A percentile compares a stretch with the other conserved stretches of the same genome.
Evolutionary conservation across 2,329 filamentous ascomycete species (phyloP).

Genomic region (Arthrobotrys sinensis): DNA sequence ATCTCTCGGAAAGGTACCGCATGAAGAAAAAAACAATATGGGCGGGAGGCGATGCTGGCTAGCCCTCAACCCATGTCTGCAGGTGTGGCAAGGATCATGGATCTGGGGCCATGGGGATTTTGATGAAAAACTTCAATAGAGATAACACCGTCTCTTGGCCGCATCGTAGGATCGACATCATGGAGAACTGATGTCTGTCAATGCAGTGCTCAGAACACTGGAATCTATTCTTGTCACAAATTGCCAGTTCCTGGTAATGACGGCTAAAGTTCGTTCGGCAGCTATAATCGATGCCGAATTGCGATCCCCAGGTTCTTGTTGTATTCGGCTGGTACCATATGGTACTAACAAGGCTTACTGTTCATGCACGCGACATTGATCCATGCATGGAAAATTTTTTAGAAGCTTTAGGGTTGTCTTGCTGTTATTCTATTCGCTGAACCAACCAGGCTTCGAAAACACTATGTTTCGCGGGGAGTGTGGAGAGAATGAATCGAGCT

Average conservation of each 20-base stretch:
- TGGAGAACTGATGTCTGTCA: constrained; percentile 8
- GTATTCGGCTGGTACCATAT: not conserved
- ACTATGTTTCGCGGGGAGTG: constrained; percentile 42
- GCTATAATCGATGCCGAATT: constrained; percentile 46
- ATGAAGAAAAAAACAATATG: constrained; percentile 4
- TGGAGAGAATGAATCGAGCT: constrained; percentile 29
- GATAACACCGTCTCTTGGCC: not conserved
- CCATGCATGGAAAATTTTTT: constrained; percentile 34
- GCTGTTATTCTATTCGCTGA: constrained; percentile 12
- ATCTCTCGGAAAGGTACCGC: constrained; percentile 12
- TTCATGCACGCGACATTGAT: constrained; percentile 40
- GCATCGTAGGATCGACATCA: constrained; percentile 43
- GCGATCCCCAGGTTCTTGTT: constrained; percentile 43
- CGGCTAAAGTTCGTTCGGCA: constrained; percentile 32
- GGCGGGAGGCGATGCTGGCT: not conserved
- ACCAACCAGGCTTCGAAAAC: constrained; percentile 49
- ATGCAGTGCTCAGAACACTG: not conserved
- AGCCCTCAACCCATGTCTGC: constrained; percentile 9
- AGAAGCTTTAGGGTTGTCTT: constrained; percentile 12
- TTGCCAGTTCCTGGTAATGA: constrained; percentile 20
- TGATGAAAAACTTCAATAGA: constrained; percentile 5
- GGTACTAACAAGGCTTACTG: constrained; percentile 20
- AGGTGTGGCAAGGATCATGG: constrained; percentile 24
- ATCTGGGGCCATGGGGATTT: constrained; percentile 10
- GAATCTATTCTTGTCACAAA: constrained; percentile 36